Evolutionary conservation across 225 moss, liverwort and hornwort species (phyloP).

Genomic region (Asterella californica): DNA sequence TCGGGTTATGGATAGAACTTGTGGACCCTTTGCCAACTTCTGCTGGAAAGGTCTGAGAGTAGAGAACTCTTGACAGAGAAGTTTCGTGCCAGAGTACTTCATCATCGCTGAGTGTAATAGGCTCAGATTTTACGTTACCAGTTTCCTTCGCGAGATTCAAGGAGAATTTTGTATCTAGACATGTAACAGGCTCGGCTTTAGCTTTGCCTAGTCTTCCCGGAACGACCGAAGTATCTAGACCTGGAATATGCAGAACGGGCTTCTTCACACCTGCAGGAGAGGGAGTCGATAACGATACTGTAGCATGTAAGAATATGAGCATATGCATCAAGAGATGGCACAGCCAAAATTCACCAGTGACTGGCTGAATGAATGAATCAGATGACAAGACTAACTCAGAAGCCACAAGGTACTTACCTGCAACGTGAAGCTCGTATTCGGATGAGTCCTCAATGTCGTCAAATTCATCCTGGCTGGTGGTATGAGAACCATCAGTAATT

Average conservation of each 20-base stretch:
- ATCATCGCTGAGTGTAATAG: slow-evolving; percentile 22
- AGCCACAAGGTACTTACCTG: slow-evolving; percentile 12
- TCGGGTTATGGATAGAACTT: background rate
- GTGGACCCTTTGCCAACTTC: background rate
- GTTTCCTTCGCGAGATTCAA: background rate
- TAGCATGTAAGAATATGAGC: too few species aligned
- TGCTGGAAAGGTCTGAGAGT: background rate
- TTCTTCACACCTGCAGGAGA: slow-evolving; percentile 14
- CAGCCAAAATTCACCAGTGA: too few species aligned
- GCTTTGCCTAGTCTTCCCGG: background rate
- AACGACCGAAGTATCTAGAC: background rate
- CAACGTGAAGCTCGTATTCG: slow-evolving; percentile 23
- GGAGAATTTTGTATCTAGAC: background rate
- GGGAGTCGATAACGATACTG: slow-evolving; percentile 8
- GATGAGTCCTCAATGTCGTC: slow-evolving; percentile 49
- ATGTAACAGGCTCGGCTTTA: slow-evolving; percentile 8
- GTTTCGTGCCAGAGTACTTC: slow-evolving; percentile 7
- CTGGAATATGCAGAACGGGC: slow-evolving; percentile 29
- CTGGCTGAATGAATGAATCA: background rate
- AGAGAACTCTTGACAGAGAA: background rate
- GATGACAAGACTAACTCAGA: background rate
- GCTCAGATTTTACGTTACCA: slow-evolving; percentile 10
- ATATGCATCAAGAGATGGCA: too few species aligned
- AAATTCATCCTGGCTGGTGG: background rate
- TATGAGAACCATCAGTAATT: background rate